Evolutionary conservation across 2,329 filamentous ascomycete species (phyloP), one percentile per base, ranked within the genome.

Genomic region (Pyrenophora seminiperda): DNA sequence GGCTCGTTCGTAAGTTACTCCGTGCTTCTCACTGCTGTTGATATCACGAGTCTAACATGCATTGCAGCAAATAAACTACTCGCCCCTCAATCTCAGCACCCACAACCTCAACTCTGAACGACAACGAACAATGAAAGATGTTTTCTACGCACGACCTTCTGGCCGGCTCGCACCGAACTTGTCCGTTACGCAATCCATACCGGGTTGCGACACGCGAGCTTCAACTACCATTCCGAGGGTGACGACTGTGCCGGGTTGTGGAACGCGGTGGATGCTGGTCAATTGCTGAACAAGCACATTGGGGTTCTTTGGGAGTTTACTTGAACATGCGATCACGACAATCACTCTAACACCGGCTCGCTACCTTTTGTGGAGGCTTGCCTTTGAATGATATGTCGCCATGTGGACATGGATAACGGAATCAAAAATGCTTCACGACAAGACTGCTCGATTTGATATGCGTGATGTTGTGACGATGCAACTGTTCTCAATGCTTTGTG

Each of bases 1-100:
- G 79, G 94, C 93, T 74, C 83, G 94, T 83, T 92, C 87, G 94
- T 97, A 85, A 85, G 91, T 80, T 59, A 32, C 22, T 9, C 50
- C 33, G 33, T 10, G 24, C 10, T 39, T 20, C 22, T 15, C 24
- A 18, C 9, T 32, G 30, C 7, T 46, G 18, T 27, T 24, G 17
- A 13, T 17, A 31, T 9, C 10, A 17, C 10, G n/a, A 24, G 10
- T 40, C 60, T 65, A 47, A 62, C 55, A 56, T 13, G 18, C 11
- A 7, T 33, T n/a, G 6, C 59, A 77, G 75, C 75, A 77, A 77
- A 70, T 77, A 80, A 80, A 73, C 76, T 63, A 68, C 73, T 79
- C 76, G 76, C 72, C 65, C 67, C 72, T 65, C 69, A 65, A 72
- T 68, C 69, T 67, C 71, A 66, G 67, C 68, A 56, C 40, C 60